phyloP scores from a whole-genome alignment of 2,329 filamentous ascomycete species.

The Ophiocordyceps australis region DNA sequence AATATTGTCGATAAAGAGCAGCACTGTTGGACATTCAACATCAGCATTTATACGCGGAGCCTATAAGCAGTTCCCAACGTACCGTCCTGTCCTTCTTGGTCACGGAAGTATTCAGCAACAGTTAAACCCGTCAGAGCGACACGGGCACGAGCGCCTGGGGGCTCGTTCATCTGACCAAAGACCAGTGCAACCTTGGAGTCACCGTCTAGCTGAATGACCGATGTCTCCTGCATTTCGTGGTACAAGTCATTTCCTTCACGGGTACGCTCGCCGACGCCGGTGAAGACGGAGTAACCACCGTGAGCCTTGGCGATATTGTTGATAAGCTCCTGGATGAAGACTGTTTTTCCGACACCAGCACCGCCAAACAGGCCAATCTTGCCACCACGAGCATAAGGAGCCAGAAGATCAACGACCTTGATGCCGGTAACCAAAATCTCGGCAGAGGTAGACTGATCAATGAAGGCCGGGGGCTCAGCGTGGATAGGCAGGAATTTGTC shows the following conservation, averaged over 20 bases:
- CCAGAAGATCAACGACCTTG: conserved; percentile 98
- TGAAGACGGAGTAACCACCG: conserved; percentile 99
- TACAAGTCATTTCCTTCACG: conserved; percentile 99
- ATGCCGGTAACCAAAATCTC: conserved; percentile 98
- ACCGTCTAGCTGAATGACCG: conserved; percentile 97
- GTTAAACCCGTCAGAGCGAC: conserved; percentile 86
- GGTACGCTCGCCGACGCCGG: conserved; percentile 99
- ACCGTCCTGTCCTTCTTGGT: conserved; percentile 71
- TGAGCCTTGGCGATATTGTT: conserved; percentile 99
- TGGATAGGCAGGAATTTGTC: conserved; percentile 81
- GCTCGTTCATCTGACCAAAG: conserved; percentile 99
- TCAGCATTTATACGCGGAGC: too few relatives aligned
- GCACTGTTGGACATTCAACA: conserved; percentile 41
- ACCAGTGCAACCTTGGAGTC: conserved; percentile 99
- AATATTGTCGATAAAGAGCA: conserved; percentile 99
- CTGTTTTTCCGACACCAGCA: conserved; percentile 99
- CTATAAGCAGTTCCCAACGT: too few relatives aligned
- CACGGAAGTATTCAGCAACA: conserved; percentile 69
- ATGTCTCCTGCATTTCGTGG: conserved; percentile 99
- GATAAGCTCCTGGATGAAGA: conserved; percentile 99
- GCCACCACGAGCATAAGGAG: conserved; percentile 99
- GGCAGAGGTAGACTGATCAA: conserved; percentile 87
- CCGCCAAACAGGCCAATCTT: conserved; percentile 99
- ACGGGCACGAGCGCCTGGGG: conserved; percentile 98
- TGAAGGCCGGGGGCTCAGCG: conserved; percentile 81